Percentiles rank a stretch among this genome's conserved stretches.
These are phyloP conservation scores for Chaetomium cochliodes DNA, from an alignment of 495 filamentous ascomycete genomes.

Conservation along the genomic window DNA sequence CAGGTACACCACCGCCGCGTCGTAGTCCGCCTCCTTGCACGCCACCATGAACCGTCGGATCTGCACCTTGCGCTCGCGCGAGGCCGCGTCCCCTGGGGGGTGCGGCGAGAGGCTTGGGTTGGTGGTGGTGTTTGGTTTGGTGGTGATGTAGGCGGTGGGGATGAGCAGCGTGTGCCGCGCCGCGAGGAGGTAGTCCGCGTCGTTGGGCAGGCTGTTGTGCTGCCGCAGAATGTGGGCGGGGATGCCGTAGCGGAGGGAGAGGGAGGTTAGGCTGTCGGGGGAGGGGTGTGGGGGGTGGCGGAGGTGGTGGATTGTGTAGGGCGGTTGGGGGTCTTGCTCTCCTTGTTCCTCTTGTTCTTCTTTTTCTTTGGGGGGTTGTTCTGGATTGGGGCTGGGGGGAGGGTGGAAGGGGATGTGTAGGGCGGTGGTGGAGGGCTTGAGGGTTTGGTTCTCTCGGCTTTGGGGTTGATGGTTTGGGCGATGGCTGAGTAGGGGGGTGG, in stretches of 20 bases:
- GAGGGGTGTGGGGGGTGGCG: constrained; percentile 40
- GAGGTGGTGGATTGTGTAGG: constrained; percentile 64
- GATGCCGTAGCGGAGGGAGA: constrained; percentile 66
- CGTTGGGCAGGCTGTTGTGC: constrained; percentile 60
- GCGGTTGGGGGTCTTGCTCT: not conserved
- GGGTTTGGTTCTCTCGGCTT: constrained; percentile 17
- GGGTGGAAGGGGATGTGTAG: constrained; percentile 28
- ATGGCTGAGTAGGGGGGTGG: constrained; percentile 39
- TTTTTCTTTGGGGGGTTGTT: constrained; percentile 18
- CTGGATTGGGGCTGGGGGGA: constrained; percentile 38
- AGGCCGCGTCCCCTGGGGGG: constrained; percentile 66
- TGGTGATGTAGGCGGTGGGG: constrained; percentile 62
- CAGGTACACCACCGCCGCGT: constrained; percentile 69
- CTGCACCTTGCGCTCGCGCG: constrained; percentile 62
- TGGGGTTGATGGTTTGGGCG: constrained; percentile 21
- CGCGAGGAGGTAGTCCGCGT: constrained; percentile 58
- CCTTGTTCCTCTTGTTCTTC: constrained; percentile 1
- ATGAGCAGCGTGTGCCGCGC: constrained; percentile 66
- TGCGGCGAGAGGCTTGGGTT: constrained; percentile 62
- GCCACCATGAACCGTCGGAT: constrained; percentile 69
- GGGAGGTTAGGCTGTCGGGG: constrained; percentile 58
- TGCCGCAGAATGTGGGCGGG: constrained; percentile 54
- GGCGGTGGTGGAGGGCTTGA: constrained; percentile 35
- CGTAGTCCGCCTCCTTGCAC: constrained; percentile 70
- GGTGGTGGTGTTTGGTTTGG: constrained; percentile 27